Evolutionary conservation across 495 filamentous ascomycete species (phyloP), one percentile per base, ranked within the genome.

Genomic region (Jackrogersella multiformis): DNA sequence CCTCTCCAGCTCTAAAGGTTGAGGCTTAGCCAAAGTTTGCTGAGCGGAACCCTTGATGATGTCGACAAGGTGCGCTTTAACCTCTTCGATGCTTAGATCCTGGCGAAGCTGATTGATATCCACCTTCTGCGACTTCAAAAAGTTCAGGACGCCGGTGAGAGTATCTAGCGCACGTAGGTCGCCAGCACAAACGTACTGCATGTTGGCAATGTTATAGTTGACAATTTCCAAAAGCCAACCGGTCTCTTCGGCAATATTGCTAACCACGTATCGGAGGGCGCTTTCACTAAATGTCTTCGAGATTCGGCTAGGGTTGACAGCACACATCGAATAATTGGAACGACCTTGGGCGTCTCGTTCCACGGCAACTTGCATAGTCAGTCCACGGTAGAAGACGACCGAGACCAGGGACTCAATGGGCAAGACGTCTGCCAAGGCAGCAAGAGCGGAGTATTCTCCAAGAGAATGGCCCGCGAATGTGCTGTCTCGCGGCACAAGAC

Each of bases 301-400:
- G 77, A 99, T 95, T 66, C 95, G 87, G 81, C 92, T 95, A 38
- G 95, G 95, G 79, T 99, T 99, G 80, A 98, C 94, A 55, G 95
- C 95, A 75, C 93, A 96, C 95, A 99, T 99, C 49, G 90, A 90
- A 82, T 99, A 99, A 81, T 97, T 98, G 52, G 92, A 96, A 41
- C 95, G 91, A 53, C 95, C 95, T 60, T 87, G 80, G 56, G 87
- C 93, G 77, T 99, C 95, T 75, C 95, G 93, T 78, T 98, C 96
- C 69, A 99, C 95, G 36, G 95, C 95, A 48, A 99, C 96, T 78
- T 99, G 95, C 95, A 99, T 99, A 15, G 95, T 99, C 66, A 99
- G 83, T 73, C 95, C 95, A 73, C 95, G 92, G 82, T 99, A 99
- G 84, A 99, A 99, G 57, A 98, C 95, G 21, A 99, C 95, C 0